Conservation (phyloP, 2,329 filamentous ascomycete genomes). For the Paracoccidioides brasiliensis region DNA sequence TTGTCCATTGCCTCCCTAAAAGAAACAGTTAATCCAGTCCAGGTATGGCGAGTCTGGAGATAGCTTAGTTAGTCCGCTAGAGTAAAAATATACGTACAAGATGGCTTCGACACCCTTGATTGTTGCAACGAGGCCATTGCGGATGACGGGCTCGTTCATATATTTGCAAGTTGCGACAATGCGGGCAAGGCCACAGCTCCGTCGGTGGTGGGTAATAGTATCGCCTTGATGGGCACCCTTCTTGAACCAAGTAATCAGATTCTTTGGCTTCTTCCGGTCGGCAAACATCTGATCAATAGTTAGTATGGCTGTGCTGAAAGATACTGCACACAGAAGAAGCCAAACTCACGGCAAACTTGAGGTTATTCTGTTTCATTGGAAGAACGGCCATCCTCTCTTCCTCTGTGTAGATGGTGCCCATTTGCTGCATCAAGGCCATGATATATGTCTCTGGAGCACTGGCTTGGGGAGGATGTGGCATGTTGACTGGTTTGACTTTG, state of each 20-base stretch:
- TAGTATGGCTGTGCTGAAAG: neutral
- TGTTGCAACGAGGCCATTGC: no score
- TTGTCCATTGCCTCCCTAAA: no score
- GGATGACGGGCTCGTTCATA: no score
- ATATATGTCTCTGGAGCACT: neutral
- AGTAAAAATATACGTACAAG: no score
- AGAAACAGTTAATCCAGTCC: no score
- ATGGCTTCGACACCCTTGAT: no score
- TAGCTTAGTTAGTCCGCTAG: no score
- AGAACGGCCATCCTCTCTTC: constrained; percentile 1
- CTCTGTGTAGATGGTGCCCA: constrained; percentile 3
- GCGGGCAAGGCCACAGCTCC: constrained; percentile 2
- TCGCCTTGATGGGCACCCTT: neutral
- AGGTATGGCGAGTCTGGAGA: no score
- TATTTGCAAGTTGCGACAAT: constrained; percentile 5
- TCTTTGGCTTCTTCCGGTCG: neutral
- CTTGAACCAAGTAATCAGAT: neutral
- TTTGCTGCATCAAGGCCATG: constrained; percentile 4
- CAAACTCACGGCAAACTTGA: constrained; percentile 2
- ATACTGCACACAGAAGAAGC: neutral
- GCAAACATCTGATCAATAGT: constrained; percentile 4
- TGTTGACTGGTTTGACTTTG: neutral
- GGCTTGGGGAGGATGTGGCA: neutral
- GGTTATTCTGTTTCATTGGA: constrained; percentile 1
- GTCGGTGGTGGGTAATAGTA: neutral